These are phyloP conservation scores for Polyporus arcularius DNA, from an alignment of 768 basidiomycete genomes.

Conservation along the genomic window DNA sequence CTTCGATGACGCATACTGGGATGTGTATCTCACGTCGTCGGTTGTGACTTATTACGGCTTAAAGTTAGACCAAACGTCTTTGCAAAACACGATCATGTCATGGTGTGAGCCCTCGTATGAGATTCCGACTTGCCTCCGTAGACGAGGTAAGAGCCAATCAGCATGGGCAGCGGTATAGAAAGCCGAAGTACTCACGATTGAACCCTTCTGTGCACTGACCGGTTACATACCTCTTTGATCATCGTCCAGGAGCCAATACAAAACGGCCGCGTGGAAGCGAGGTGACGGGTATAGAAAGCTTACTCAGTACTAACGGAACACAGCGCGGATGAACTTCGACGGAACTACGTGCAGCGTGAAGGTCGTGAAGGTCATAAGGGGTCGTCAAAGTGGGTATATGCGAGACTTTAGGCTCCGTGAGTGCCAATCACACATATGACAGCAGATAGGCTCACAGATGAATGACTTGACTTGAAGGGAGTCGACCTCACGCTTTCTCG, in stretches of 20 bases:
- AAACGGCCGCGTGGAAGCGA: background rate
- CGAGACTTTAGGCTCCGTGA: background rate
- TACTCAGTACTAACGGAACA: background rate
- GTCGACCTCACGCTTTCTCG: background rate
- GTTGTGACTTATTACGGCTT: background rate
- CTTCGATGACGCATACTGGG: background rate
- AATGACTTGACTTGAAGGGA: background rate
- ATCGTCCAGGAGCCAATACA: too few species aligned
- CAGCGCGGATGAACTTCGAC: background rate
- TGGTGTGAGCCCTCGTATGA: too few species aligned
- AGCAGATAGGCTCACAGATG: background rate
- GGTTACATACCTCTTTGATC: too few species aligned
- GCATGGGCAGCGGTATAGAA: too few species aligned
- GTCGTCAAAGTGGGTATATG: background rate
- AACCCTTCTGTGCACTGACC: too few species aligned
- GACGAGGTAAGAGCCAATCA: too few species aligned
- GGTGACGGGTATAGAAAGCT: background rate
- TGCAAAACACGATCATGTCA: too few species aligned
- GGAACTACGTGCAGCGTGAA: background rate
- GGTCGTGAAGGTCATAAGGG: background rate
- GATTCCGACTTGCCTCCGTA: too few species aligned
- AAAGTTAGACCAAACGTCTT: too few species aligned
- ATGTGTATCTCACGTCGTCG: background rate
- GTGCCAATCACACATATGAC: background rate
- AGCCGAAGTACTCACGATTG: too few species aligned